These are phyloP conservation scores for Marchantia polymorpha DNA, from an alignment of 225 moss, liverwort and hornwort genomes.

Conservation along the genomic window DNA sequence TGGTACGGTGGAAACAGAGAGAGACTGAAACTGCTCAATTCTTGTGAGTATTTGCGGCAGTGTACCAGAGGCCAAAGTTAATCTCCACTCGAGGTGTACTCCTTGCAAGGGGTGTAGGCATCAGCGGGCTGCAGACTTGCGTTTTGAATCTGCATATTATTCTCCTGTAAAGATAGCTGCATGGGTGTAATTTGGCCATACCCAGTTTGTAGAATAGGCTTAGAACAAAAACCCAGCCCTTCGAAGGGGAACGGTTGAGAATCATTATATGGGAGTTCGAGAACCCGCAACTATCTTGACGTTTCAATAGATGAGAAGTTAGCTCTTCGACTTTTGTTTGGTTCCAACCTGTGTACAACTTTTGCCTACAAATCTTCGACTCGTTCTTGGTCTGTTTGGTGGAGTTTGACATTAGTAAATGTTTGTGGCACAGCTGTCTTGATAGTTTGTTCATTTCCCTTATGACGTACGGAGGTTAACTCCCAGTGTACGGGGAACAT, in stretches of 20 bases:
- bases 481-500: too few species aligned
- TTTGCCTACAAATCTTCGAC: background rate
- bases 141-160: background rate
- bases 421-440: too few species aligned
- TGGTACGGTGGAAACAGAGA: background rate
- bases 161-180: background rate
- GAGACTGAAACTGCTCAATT: background rate
- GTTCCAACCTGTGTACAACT: background rate
- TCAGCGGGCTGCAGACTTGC: background rate
- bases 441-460: too few species aligned
- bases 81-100: background rate
- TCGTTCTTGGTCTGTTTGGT: background rate
- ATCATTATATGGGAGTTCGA: background rate
- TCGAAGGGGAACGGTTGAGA: background rate
- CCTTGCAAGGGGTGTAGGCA: background rate
- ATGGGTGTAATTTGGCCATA: constrained; percentile 5
- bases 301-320: background rate
- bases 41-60: background rate
- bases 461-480: too few species aligned
- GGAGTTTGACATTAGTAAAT: background rate
- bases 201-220: constrained; percentile 1
- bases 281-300: background rate
- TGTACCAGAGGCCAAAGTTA: background rate
- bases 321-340: background rate
- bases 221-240: too few species aligned